Evolutionary conservation across 345 rosid genomes (phyloP).

Genomic region (Syzygium jambos): DNA sequence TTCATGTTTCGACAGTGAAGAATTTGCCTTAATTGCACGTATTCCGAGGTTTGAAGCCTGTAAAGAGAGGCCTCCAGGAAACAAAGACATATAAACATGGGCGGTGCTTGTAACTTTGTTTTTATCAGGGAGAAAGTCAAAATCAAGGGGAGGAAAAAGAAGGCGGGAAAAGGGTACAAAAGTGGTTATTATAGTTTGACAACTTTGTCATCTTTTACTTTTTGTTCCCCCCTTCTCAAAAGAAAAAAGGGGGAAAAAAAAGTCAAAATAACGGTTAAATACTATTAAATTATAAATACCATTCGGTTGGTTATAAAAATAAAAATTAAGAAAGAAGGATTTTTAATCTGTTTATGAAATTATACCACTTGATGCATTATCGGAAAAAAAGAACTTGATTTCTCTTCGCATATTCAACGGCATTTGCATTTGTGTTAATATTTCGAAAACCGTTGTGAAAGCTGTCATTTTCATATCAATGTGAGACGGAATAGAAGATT

Average conservation of each 20-base stretch:
- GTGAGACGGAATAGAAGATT: background rate
- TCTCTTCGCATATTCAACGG: background rate
- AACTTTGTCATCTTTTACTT: slow-evolving; percentile 10
- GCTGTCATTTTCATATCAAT: background rate
- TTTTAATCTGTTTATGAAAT: background rate
- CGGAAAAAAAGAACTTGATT: background rate
- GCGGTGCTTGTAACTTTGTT: background rate
- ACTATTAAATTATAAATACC: background rate
- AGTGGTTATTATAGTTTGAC: slow-evolving; percentile 19
- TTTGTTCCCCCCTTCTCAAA: slow-evolving; percentile 9
- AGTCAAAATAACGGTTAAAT: background rate
- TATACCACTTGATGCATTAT: background rate
- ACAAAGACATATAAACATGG: background rate
- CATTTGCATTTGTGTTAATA: background rate
- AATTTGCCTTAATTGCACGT: background rate
- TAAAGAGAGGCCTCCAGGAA: background rate
- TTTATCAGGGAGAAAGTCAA: background rate
- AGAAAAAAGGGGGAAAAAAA: background rate
- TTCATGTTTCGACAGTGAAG: background rate
- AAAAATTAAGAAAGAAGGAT: background rate
- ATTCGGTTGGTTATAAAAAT: background rate
- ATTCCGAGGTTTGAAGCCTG: background rate
- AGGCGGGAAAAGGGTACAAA: slow-evolving; percentile 19
- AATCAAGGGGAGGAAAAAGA: background rate
- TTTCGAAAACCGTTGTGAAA: background rate